Base-by-base conservation (phyloP, 2,329 filamentous ascomycete species). In the Ceratocystis lukuohia region DNA sequence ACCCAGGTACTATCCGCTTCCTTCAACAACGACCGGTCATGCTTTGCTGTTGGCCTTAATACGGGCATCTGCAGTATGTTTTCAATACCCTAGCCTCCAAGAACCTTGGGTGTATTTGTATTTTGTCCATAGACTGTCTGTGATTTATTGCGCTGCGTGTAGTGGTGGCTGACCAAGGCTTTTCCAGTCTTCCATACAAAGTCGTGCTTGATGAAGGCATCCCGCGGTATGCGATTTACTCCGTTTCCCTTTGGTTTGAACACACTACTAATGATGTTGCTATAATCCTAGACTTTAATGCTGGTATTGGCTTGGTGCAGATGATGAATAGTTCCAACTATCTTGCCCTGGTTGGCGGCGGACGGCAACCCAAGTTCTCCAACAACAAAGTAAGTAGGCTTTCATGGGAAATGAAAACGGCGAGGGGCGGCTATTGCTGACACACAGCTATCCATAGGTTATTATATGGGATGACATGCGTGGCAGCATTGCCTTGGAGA, bases 401-500 rank as follows among this genome's bases (percentile, higher is more conserved):
- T 7, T 5, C 12, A 41, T 4, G 3, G 1, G 5, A 25, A 33
- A 63, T 7, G 46, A 22, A 8, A 22, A 3, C 20, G 12, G 25
- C 33, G 5, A 30, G 46, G 22, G 30, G 6, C 4, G 1, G 25
- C 7, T 20, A 25, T 61, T 30, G 28, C 20, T 46, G 25, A 12
- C 45, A 56, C 46, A 59, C 12, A 15, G 15, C 63, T 33, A 68
- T 62, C 61, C 10, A 22, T 70, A 87, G 84, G 82, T 92, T 62
- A 86, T 95, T 70, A 89, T 97, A 71, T 97, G 92, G 92, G 92
- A 99, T 74, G 91, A 96, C 72, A 81, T 84, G 68, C 89, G 88
- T 70, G 85, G 88, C 69, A 88, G 87, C 70, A 76, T 80, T 7
- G 85, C 87, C 6, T 81, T 89, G 15, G 88, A 92, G 69, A 88